Percentiles rank a stretch among this genome's conserved stretches.
Evolutionary conservation across 768 basidiomycete species (phyloP).

Genomic region (Tubosaeta brunneosetosa): DNA sequence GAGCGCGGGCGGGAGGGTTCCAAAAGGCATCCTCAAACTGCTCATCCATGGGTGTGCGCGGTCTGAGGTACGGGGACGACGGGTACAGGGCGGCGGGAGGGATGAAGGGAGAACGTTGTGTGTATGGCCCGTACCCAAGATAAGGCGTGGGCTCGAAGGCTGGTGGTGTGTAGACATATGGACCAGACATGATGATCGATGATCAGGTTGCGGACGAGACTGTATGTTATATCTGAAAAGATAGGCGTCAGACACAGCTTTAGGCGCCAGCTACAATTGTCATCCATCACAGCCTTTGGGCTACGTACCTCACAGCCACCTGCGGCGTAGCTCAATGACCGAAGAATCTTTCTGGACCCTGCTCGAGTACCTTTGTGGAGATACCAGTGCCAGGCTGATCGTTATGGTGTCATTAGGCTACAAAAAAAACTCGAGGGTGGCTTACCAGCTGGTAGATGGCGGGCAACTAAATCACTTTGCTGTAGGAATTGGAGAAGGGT

Average conservation of each 20-base stretch:
- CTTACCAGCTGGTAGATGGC: neutral
- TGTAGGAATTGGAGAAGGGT: neutral
- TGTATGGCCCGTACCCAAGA: slow-evolving; percentile 28
- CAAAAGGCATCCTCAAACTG: slow-evolving; percentile 20
- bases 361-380: neutral
- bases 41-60: slow-evolving; percentile 27
- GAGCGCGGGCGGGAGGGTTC: slow-evolving; percentile 28
- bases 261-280: neutral
- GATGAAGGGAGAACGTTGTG: slow-evolving; percentile 42
- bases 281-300: slow-evolving; percentile 11
- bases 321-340: slow-evolving; percentile 3
- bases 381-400: slow-evolving; percentile 1
- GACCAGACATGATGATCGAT: slow-evolving; percentile 33
- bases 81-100: slow-evolving; percentile 36
- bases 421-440: neutral
- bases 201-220: neutral
- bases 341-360: neutral
- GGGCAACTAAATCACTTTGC: neutral
- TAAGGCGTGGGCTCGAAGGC: slow-evolving; percentile 35
- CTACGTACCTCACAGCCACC: slow-evolving; percentile 19
- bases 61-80: slow-evolving; percentile 30
- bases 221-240: slow-evolving; percentile 17
- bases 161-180: slow-evolving; percentile 41
- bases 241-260: slow-evolving; percentile 14
- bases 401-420: neutral